Base-by-base conservation (phyloP, 2,329 filamentous ascomycete species). In the Colletotrichum caudatum region DNA sequence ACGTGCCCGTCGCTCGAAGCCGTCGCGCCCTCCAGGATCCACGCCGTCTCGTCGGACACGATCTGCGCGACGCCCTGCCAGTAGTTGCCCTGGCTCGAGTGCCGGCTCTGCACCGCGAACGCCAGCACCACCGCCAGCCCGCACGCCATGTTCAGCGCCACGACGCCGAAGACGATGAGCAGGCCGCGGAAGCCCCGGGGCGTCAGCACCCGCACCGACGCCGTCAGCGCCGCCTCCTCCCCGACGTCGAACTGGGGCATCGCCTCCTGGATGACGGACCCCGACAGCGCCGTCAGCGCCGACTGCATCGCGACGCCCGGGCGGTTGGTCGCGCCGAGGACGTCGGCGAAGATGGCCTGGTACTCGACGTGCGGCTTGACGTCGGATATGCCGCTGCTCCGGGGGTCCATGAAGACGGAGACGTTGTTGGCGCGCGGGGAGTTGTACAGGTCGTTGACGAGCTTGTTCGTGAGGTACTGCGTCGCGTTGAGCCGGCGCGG, bases 1-100 rank as follows among this genome's bases (percentile, higher is more conserved):
- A 65, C 53, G 14, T 69, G 66, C 0, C 58, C 69, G 37, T 77
- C 75, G 12, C 59, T 65, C n/a, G 71, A 66, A 39, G 72, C 67
- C 14, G 74, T 63, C 0, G 75, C 69, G 6, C 70, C 72, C 23
- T 76, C 68, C 2, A 77, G 41, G 18, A 76, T 62, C 53, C 70
- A 74, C 5, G 73, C 51, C 20, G 75, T 76, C 46, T 75, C 69
- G 11, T 76, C 75, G 1, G 75, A 75, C 11, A 76, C 64, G n/a
- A 75, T 63, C 56, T 76, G 75, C 23, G 76, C 69, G 18, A 76
- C 37, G 1, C 69, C 70, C 20, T 76, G 76, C 75, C 76, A 77
- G 33, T 74, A 75, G 18, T 75, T 74, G 0, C 75, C 75, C 39
- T 74, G 72, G 46, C 72, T 76, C 1, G 75, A 77, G 37, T 70